These are phyloP conservation scores for Pilaira anomala DNA, from an alignment of 192 early-diverging fungal species.

Conservation along the genomic window DNA sequence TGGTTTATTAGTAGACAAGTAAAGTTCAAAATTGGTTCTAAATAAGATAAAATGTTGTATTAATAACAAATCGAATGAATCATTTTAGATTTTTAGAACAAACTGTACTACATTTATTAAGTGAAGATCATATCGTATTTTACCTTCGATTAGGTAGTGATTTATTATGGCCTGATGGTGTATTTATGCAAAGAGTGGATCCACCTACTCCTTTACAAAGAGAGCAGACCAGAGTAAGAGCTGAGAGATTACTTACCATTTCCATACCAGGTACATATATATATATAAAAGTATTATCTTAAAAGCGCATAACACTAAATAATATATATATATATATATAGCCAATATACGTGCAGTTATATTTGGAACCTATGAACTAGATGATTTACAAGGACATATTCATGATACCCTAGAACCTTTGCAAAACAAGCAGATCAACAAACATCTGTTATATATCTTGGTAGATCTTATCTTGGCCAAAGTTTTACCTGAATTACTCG, in stretches of 20 bases:
- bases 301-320: not conserved
- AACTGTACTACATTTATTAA: slow-evolving; percentile 45
- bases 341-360: slow-evolving; percentile 21
- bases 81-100: slow-evolving; percentile 44
- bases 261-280: slow-evolving; percentile 41
- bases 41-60: no score
- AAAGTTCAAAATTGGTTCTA: slow-evolving; percentile 8
- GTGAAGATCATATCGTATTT: slow-evolving; percentile 44
- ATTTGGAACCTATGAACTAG: slow-evolving; percentile 29
- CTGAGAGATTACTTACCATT: slow-evolving; percentile 39
- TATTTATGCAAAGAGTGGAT: slow-evolving; percentile 37
- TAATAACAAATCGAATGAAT: no score
- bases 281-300: not conserved
- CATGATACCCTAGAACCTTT: slow-evolving; percentile 41
- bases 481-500: slow-evolving; percentile 40
- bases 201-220: slow-evolving; percentile 35
- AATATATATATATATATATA: not conserved
- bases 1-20: slow-evolving; percentile 46
- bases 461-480: slow-evolving; percentile 44
- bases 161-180: slow-evolving; percentile 47
- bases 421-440: slow-evolving; percentile 47
- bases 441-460: slow-evolving; percentile 48
- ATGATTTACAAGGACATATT: slow-evolving; percentile 35
- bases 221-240: slow-evolving; percentile 40
- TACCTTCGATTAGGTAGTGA: slow-evolving; percentile 47